Base-by-base conservation (phyloP, 2,329 filamentous ascomycete genomes). In the Xylaria sp. region DNA sequence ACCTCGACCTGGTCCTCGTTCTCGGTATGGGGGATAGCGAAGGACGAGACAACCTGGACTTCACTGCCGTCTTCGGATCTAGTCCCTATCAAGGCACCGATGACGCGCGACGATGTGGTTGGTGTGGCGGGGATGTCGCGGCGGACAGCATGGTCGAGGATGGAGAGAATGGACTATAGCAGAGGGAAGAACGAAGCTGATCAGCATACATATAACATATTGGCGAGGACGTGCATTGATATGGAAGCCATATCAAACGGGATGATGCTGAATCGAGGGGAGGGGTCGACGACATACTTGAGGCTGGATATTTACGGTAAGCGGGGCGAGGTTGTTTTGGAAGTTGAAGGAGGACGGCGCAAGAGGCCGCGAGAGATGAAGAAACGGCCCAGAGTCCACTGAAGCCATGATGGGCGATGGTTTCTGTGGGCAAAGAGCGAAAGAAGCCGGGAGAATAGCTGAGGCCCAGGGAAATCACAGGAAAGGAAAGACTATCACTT, bases 1-100 rank as follows among this genome's bases (percentile, higher is more conserved):
- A 99, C 96, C 84, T 99, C 96, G 78, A 99, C 96, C 84, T 99
- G 96, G 83, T 99, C 96, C 81, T 94, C 92, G 76, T 95, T 97
- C 85, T 99, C 96, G 75, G 95, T 98, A 86, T 99, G 96, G 75
- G 95, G 94, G 79, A 99, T 97, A 75, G 96, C 96, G 82, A 99
- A 99, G 85, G 94, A 95, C 79, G 94, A 97, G 80, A 94, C 91
- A 78, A 99, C 96, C 83, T 97, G 94, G 78, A 97, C 93, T 82
- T 98, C 95, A 80, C 92, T 94, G 82, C 95, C 96, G 87, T 99
- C 96, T 85, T 99, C 96, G 80, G 92, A 96, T 75, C 96, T 92
- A 75, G 91, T 92, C 79, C 96, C 96, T 67, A 99, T 90, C 66
- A 99, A 90, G 69, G 96, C 97, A 78, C 96, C 96, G 79, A 99